Base-by-base conservation (phyloP, 805 yeast species). In the Ogataea philodendri region DNA sequence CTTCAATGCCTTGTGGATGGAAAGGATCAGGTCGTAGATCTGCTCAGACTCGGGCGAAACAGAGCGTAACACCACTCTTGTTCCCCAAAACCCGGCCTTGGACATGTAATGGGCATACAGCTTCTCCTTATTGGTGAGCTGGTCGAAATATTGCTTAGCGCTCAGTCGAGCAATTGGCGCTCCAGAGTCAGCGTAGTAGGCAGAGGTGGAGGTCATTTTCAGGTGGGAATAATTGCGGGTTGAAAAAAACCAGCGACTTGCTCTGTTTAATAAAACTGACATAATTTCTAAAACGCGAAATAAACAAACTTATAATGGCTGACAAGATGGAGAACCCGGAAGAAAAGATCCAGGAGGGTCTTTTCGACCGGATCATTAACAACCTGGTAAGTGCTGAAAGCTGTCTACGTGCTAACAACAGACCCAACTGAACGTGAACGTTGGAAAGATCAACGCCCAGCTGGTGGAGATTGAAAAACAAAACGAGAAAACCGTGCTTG, bases 71-170 rank as follows among this genome's bases (percentile, higher is more conserved):
- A 84, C 85, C 5, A 80, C 84, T 44, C 93, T 69, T 8, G 93
- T 72, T 23, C 96, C 96, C 62, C 76, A 77, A 57, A 84, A 94
- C 27, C 88, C 77, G 3, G 95, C 96, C 52, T 81, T 76, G 24
- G 89, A 77, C 60, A 87, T 75, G 57, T 78, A 78, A 63, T 87
- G 95, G 14, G 96, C 94, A 54, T 87, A 87, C 39, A 70, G 68
- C 55, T 84, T 74, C 44, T 81, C 81, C 24, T 66, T 59, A 6
- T 65, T 60, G 10, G 83, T 69, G 51, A 87, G 67, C 30, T 75
- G 75, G 11, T 79, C 78, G 49, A 87, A 85, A 59, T 75, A 88
- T 25, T 68, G 63, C 47, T 76, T 76, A 15, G 93, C 88, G 2
- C 81, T 70, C 20, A 87, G 63, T 17, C 80, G 72, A 37, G 81